A percentile compares a stretch with the other conserved stretches of the same genome.
phyloP scores from a whole-genome alignment of 176 grass and related monocot species.

The Musa troglodytarum region DNA sequence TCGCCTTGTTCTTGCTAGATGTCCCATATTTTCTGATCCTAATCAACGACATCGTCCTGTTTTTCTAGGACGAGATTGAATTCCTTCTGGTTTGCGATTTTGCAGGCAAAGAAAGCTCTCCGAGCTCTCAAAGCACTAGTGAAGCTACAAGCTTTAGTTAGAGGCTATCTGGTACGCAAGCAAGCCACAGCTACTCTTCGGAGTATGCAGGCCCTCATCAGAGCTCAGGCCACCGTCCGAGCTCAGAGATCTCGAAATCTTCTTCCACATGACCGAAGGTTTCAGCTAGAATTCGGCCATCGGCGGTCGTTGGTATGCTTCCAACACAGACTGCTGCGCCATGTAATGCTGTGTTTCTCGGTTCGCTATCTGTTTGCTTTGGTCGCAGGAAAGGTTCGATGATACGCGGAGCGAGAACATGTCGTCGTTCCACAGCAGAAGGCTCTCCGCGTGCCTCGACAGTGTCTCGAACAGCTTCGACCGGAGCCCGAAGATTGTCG shows the following conservation, averaged over 20 bases:
- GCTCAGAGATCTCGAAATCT: conserved; percentile 35
- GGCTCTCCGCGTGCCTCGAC: conserved; percentile 32
- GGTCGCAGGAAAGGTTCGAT: conserved; percentile 42
- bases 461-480: conserved; percentile 46
- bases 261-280: conserved; percentile 29
- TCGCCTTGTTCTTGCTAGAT: background rate
- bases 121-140: conserved; percentile 81
- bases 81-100: background rate
- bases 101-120: conserved; percentile 75
- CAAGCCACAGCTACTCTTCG: conserved; percentile 67
- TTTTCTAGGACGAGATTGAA: background rate
- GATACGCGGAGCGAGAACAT: conserved; percentile 16
- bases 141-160: conserved; percentile 84
- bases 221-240: conserved; percentile 69
- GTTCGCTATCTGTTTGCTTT: background rate
- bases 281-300: conserved; percentile 32
- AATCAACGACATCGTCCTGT: background rate
- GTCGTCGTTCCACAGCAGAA: conserved; percentile 28
- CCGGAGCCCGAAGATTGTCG: conserved; percentile 69
- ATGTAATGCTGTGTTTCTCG: background rate
- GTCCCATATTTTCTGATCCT: background rate
- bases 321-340: background rate
- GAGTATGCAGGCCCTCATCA: conserved; percentile 86
- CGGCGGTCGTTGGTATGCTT: conserved; percentile 58
- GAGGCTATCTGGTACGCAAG: conserved; percentile 75